phyloP scores from a whole-genome alignment of 2,329 filamentous ascomycete species.

The Coniochaeta prunicola region DNA sequence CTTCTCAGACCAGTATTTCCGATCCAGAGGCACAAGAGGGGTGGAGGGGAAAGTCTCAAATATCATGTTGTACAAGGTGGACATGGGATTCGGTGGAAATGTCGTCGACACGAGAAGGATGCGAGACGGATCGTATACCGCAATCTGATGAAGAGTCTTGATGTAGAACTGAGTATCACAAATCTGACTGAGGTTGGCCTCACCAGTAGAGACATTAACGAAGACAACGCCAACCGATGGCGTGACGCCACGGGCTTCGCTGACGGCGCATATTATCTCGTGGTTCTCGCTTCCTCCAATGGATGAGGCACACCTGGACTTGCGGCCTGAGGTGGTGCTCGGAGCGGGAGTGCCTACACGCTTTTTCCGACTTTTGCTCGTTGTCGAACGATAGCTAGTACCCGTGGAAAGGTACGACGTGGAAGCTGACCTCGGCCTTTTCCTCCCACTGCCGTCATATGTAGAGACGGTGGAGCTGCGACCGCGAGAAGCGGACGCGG shows the following conservation, averaged over 20 bases:
- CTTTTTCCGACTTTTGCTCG: not conserved
- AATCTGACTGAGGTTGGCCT: constrained; percentile 82
- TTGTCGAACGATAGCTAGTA: not conserved
- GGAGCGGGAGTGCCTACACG: constrained; percentile 6
- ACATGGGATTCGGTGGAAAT: constrained; percentile 57
- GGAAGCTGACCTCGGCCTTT: not conserved
- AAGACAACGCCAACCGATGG: constrained; percentile 82
- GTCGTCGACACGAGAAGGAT: constrained; percentile 71
- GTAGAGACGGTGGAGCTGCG: not conserved
- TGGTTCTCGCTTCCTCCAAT: constrained; percentile 47
- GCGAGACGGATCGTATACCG: constrained; percentile 69
- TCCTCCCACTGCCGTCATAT: not conserved
- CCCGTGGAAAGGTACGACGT: not conserved
- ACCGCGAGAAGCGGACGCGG: not conserved
- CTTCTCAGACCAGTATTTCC: constrained; percentile 77
- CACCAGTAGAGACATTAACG: constrained; percentile 77
- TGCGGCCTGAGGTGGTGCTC: constrained; percentile 36
- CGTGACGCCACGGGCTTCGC: constrained; percentile 79
- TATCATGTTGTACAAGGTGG: constrained; percentile 67
- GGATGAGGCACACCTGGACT: constrained; percentile 32
- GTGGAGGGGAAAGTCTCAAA: constrained; percentile 60
- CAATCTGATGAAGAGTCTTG: constrained; percentile 79
- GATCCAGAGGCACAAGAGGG: constrained; percentile 58
- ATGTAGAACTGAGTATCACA: constrained; percentile 90
- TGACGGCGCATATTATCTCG: constrained; percentile 79